Percentiles rank a stretch among this genome's conserved stretches.
phyloP scores from a whole-genome alignment of 352 stramenopile species.

The Phytophthora vignae region DNA sequence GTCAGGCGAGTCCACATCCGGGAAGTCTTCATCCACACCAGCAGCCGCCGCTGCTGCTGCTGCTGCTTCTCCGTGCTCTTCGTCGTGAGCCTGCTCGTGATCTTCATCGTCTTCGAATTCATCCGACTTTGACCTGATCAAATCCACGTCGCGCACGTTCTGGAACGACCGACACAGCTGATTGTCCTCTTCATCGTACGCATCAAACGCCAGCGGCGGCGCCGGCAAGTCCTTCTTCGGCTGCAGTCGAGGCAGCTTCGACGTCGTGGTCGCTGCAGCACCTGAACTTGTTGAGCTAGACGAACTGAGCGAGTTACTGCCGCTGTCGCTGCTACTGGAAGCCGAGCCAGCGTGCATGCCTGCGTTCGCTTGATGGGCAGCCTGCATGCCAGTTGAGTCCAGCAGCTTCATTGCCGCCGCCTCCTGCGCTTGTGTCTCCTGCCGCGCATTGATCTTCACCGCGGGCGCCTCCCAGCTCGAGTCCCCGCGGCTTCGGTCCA shows the following conservation, averaged over 20 bases:
- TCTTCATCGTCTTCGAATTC: slow-evolving; percentile 33
- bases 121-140: slow-evolving; percentile 28
- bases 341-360: slow-evolving; percentile 7
- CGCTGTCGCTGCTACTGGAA: slow-evolving; percentile 10
- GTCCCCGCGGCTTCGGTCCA: slow-evolving; percentile 46
- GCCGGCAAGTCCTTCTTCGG: slow-evolving; percentile 31
- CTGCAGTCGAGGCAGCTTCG: slow-evolving; percentile 31
- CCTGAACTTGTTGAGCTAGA: slow-evolving; percentile 14
- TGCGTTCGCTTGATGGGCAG: slow-evolving; percentile 23
- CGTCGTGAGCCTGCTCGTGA: slow-evolving; percentile 25
- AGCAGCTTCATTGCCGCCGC: slow-evolving; percentile 19
- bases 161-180: slow-evolving; percentile 56
- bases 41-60: neutral
- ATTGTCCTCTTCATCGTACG: slow-evolving; percentile 64
- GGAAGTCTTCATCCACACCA: slow-evolving; percentile 20
- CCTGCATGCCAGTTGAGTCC: slow-evolving; percentile 24
- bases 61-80: slow-evolving; percentile 26
- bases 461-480: slow-evolving; percentile 48
- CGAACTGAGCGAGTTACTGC: slow-evolving; percentile 10
- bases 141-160: slow-evolving; percentile 64
- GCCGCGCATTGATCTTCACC: slow-evolving; percentile 5
- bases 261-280: slow-evolving; percentile 16
- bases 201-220: slow-evolving; percentile 29
- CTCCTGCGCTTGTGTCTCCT: slow-evolving; percentile 12
- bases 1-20: slow-evolving; percentile 31